Base-by-base conservation (phyloP, 441 rosid species). In the Capsella rubella region DNA sequence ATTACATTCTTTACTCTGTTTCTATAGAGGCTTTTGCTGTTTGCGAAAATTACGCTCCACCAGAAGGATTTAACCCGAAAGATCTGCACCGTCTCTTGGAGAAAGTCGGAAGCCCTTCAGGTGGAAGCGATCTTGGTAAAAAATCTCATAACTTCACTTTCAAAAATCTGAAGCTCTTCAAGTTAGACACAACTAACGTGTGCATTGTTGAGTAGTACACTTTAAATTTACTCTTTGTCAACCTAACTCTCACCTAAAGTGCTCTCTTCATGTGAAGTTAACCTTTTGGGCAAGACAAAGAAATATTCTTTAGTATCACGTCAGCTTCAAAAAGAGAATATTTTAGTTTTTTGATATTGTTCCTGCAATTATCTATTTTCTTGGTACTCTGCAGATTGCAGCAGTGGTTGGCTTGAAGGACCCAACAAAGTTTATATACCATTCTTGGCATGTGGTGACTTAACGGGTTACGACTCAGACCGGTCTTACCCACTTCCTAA, bases 41-140 rank as follows among this genome's bases (percentile, higher is more conserved):
- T 58, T 95, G 98, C 46, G 99, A 95, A 73, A 95, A 95, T 78
- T 93, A 91, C 84, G 84, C 93, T 49, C 97, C 97, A 47, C 98
- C 98, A 5, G 85, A 84, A 77, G 98, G 97, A 64, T 93, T 93
- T 78, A 85, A 93, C 74, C 95, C 97, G 6, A 83, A 77, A 82
- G 94, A 89, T 70, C 82, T 93, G 79, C 83, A 91, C 83, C 88
- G 79, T 76, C 97, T 95, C 76, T 79, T 93, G 72, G 98, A 95
- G 76, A 91, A 82, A 84, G 93, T 93, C 16, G 96, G 99, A 71
- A 95, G 91, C 71, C 98, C 98, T 57, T 87, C 97, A 43, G 95
- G 97, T 80, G 92, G 84, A 66, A 89, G 84, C 75, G 94, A 93
- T 85, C 87, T 85, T 52, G 98, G 98, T 95, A 86, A 71, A 40